Base-by-base conservation (phyloP, 768 basidiomycete species). In the Termitomyces sp. region DNA sequence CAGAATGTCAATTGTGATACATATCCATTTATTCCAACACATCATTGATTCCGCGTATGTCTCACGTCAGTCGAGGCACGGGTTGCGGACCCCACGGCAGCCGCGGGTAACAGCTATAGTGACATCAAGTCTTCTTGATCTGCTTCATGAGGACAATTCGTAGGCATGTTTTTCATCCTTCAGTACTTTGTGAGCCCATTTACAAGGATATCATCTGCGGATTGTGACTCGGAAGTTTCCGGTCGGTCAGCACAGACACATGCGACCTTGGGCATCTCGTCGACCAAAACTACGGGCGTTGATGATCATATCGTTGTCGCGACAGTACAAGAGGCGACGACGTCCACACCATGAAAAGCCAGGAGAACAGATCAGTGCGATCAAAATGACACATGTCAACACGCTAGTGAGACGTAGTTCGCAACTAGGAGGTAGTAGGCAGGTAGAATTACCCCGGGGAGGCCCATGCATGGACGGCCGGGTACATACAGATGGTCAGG, bases 291-390 rank as follows among this genome's bases (percentile, higher is more conserved):
- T 42, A 51, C 10, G n/a, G 52, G 24, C 46, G 15, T 41, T 28
- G 51, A 31, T 22, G 22, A 41, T 26, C 20, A 20, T n/a, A 26
- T 36, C 20, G 36, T 31, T 39, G 28, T 57, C 49, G 34, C 47
- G 47, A 18, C 36, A 24, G 10, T 26, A 51, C 47, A 33, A 45
- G 53, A 60, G 63, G 53, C 52, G 57, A 57, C 75, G 74, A 44
- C 82, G 78, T 63, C 87, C 85, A 42, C 55, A 79, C 82, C 45
- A 78, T 78, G 57, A 88, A 87, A 18, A 89, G 75, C 87, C 86
- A 88, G 8, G 75, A n/a, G n/a, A n/a, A n/a, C n/a, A n/a, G n/a
- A n/a, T n/a, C n/a, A n/a, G n/a, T n/a, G n/a, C n/a, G n/a, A n/a
- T n/a, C n/a, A n/a, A n/a, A n/a, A n/a, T n/a, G n/a, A n/a, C n/a